Conservation (phyloP, 192 early-diverging fungal species). For the Dissophora globulifera region DNA sequence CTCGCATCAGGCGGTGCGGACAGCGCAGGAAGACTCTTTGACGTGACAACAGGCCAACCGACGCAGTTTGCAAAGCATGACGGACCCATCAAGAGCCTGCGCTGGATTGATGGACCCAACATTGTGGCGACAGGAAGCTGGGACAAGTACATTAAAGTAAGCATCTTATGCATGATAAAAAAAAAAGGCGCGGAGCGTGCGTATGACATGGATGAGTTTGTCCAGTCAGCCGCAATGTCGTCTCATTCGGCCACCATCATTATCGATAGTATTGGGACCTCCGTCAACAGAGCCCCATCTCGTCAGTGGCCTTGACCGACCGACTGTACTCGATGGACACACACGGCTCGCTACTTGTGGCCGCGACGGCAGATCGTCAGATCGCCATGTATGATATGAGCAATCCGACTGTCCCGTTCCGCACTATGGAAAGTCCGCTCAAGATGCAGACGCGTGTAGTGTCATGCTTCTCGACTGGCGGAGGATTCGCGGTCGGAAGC, state of each 20-base stretch:
- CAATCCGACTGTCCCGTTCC: slow-evolving; percentile 81
- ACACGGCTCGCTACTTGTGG: slow-evolving; percentile 80
- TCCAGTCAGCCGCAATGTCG: no score
- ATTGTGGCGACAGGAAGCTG: slow-evolving; percentile 92
- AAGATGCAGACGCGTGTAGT: slow-evolving; percentile 90
- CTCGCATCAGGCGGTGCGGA: slow-evolving; percentile 92
- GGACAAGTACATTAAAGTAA: slow-evolving; percentile 90
- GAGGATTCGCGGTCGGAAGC: slow-evolving; percentile 90
- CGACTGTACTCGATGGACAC: slow-evolving; percentile 93
- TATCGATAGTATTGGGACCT: slow-evolving; percentile 93
- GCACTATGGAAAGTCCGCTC: slow-evolving; percentile 72
- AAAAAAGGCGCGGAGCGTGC: no score
- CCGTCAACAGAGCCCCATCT: slow-evolving; percentile 78
- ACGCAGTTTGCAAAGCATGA: slow-evolving; percentile 92
- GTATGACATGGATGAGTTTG: no score
- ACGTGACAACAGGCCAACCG: slow-evolving; percentile 82
- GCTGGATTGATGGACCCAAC: slow-evolving; percentile 77
- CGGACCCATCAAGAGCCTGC: slow-evolving; percentile 83
- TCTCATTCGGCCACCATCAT: no score
- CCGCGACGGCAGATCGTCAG: slow-evolving; percentile 90
- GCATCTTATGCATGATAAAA: no score
- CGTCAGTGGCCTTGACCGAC: slow-evolving; percentile 81
- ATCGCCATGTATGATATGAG: slow-evolving; percentile 84
- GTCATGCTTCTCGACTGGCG: slow-evolving; percentile 82
- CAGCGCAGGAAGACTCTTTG: slow-evolving; percentile 87